Conservation (phyloP, 2,329 filamentous ascomycete genomes). For the Zymoseptoria passerinii region DNA sequence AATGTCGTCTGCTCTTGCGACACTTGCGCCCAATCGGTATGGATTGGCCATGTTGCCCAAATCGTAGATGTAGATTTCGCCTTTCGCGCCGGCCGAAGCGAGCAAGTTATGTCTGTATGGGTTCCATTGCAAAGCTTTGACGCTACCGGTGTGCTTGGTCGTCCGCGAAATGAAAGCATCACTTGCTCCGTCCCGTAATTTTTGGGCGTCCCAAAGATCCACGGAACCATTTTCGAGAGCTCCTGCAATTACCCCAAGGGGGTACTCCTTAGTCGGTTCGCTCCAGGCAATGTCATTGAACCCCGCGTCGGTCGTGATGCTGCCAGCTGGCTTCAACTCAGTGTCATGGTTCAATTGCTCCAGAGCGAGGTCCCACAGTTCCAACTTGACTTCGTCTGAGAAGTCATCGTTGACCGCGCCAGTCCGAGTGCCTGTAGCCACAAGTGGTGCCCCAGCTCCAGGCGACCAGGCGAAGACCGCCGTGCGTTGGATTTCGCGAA, state of each 20-base stretch:
- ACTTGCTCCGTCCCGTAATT: conserved; percentile 43
- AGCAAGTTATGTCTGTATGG: conserved; percentile 83
- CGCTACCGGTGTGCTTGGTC: conserved; percentile 81
- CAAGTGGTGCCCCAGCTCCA: conserved; percentile 64
- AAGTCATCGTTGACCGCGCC: conserved; percentile 96
- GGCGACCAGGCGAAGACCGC: conserved; percentile 97
- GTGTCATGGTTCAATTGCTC: conserved; percentile 66
- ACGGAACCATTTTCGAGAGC: conserved; percentile 90
- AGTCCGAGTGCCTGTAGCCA: conserved; percentile 89
- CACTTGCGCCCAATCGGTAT: conserved; percentile 78
- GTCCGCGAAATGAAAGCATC: conserved; percentile 81
- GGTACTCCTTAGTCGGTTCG: conserved; percentile 66
- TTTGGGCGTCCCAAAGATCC: conserved; percentile 85
- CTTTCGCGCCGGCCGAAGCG: conserved; percentile 86
- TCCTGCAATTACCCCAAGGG: conserved; percentile 84
- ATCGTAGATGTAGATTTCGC: conserved; percentile 93
- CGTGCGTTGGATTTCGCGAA: conserved; percentile 93
- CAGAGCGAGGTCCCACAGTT: conserved; percentile 88
- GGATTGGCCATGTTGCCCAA: conserved; percentile 81
- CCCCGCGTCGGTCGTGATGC: conserved; percentile 80
- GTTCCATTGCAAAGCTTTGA: conserved; percentile 96
- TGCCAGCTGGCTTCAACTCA: conserved; percentile 78
- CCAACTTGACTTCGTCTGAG: conserved; percentile 91
- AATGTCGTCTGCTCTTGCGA: conserved; percentile 85
- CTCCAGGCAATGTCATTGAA: conserved; percentile 98